A percentile compares a stretch with the other conserved stretches of the same genome.
These are phyloP conservation scores for Lagenidium giganteum DNA, from an alignment of 352 stramenopile species.

Conservation along the genomic window DNA sequence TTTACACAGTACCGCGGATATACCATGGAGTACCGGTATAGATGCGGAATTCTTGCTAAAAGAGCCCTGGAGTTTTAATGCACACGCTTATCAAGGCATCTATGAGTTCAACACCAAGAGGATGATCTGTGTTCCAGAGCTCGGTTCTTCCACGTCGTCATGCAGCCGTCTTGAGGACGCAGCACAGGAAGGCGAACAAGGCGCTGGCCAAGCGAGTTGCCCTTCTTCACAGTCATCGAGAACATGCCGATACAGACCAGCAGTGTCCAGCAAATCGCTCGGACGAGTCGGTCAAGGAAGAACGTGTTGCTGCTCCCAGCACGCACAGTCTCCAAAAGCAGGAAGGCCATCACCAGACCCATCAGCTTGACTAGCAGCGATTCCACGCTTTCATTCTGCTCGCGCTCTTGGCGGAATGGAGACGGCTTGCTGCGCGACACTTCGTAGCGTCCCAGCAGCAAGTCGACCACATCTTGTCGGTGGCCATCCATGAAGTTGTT, in stretches of 20 bases:
- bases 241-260: constrained; percentile 36
- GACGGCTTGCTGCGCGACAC: constrained; percentile 51
- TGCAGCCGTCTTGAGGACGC: constrained; percentile 56
- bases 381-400: constrained; percentile 36
- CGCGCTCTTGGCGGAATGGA: constrained; percentile 26
- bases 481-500: constrained; percentile 96
- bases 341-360: constrained; percentile 32
- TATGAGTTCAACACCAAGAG: no score
- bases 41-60: no score
- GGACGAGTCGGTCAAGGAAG: constrained; percentile 38
- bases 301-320: constrained; percentile 29
- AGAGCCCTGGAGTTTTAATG: no score
- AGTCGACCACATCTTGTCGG: constrained; percentile 92
- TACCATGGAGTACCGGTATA: no score
- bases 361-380: constrained; percentile 36
- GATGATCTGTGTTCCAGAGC: no score
- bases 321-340: constrained; percentile 45
- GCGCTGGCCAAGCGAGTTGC: constrained; percentile 42
- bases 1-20: no score
- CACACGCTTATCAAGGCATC: no score
- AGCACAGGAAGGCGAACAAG: constrained; percentile 51
- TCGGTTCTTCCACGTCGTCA: constrained; percentile 57
- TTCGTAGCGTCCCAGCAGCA: constrained; percentile 76
- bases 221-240: constrained; percentile 64
- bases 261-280: constrained; percentile 34